These are phyloP conservation scores for Hawksworthiomyces lignivorus DNA, from an alignment of 2,329 filamentous ascomycete species.

Conservation along the genomic window DNA sequence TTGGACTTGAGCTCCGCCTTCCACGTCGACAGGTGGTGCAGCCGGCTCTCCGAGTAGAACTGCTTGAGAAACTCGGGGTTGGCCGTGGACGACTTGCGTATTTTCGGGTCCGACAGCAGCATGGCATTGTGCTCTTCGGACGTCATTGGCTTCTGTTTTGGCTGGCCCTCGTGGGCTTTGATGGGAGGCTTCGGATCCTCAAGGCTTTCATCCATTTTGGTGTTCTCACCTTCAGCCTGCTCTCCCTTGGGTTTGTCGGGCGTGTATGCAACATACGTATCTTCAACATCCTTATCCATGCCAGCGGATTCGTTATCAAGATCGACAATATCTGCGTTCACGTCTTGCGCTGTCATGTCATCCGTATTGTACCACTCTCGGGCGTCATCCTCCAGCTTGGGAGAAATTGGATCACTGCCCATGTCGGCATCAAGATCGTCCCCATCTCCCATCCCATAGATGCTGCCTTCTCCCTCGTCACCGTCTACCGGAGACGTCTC, in stretches of 20 bases:
- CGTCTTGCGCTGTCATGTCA: too few species aligned
- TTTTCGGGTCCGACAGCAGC: slow-evolving; percentile 73
- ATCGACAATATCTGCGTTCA: too few species aligned
- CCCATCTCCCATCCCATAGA: background rate
- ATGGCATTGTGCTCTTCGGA: slow-evolving; percentile 89
- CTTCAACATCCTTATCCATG: too few species aligned
- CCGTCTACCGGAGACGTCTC: background rate
- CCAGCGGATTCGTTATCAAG: too few species aligned
- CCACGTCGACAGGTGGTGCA: slow-evolving; percentile 95
- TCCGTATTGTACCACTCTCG: too few species aligned
- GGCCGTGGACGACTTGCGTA: slow-evolving; percentile 81
- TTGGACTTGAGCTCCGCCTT: slow-evolving; percentile 89
- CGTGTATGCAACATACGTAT: too few species aligned
- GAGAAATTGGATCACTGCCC: background rate
- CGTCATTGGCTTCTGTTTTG: slow-evolving; percentile 46
- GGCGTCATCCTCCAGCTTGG: background rate
- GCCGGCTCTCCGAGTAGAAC: slow-evolving; percentile 87
- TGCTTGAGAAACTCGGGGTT: slow-evolving; percentile 92
- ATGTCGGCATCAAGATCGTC: background rate
- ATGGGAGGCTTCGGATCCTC: too few species aligned
- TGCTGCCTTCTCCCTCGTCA: background rate
- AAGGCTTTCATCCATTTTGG: too few species aligned
- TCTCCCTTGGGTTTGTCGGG: too few species aligned
- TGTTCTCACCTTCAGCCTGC: too few species aligned
- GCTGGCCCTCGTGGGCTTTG: too few species aligned